Conservation (phyloP, 2,329 filamentous ascomycete species). For the Alternaria novae-zelandiae region DNA sequence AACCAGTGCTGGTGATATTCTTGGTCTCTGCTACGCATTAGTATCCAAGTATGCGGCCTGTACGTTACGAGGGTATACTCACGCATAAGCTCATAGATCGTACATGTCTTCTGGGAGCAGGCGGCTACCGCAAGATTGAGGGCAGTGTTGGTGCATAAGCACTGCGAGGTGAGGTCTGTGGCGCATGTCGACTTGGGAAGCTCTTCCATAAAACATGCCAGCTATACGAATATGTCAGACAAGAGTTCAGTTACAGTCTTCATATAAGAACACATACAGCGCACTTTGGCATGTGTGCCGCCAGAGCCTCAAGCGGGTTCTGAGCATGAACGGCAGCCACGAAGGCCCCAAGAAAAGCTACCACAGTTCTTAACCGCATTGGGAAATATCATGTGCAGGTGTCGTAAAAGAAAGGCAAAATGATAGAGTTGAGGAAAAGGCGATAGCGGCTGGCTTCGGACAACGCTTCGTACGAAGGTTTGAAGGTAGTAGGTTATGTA, state of each 20-base stretch:
- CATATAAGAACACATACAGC: conserved; percentile 15
- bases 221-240: conserved; percentile 16
- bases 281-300: conserved; percentile 21
- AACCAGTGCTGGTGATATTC: conserved; percentile 47
- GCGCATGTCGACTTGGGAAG: conserved; percentile 47
- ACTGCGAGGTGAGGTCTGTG: conserved; percentile 45
- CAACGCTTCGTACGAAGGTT: neutral
- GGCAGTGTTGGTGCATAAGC: conserved; percentile 48
- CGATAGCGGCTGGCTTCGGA: neutral
- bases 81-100: conserved; percentile 46
- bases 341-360: conserved; percentile 10
- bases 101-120: conserved; percentile 47
- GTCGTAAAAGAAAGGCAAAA: neutral
- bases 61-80: neutral
- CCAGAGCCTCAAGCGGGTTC: conserved; percentile 13
- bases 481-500: conserved; percentile 10
- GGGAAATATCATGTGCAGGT: neutral
- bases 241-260: neutral
- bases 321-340: conserved; percentile 17
- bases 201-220: conserved; percentile 25
- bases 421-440: neutral
- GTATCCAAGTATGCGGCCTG: neutral
- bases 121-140: conserved; percentile 40
- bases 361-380: conserved; percentile 11
- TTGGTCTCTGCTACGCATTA: conserved; percentile 38